These are phyloP conservation scores for Lepidium campestre DNA, from an alignment of 441 rosid species.

Conservation along the genomic window DNA sequence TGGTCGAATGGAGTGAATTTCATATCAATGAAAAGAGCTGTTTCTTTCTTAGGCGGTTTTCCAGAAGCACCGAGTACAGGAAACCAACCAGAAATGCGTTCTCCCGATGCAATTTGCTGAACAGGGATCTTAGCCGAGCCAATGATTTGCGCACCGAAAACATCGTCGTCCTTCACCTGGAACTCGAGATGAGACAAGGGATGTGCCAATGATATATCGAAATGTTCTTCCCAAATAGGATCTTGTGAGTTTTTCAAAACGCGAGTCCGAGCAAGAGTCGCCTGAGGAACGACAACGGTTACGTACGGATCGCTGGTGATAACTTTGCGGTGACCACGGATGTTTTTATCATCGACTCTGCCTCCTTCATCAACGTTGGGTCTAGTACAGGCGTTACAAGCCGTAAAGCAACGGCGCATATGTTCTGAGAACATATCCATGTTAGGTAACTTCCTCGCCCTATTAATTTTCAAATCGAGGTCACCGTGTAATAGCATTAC, in stretches of 20 bases:
- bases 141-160: constrained; percentile 66
- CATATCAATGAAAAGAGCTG: constrained; percentile 51
- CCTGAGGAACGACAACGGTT: constrained; percentile 74
- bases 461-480: constrained; percentile 59
- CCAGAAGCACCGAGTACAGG: constrained; percentile 39
- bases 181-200: constrained; percentile 56
- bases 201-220: constrained; percentile 60
- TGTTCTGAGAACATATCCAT: constrained; percentile 60
- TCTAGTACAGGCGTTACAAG: constrained; percentile 28
- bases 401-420: constrained; percentile 44
- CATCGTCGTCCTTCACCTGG: constrained; percentile 76
- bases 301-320: constrained; percentile 82
- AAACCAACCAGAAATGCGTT: constrained; percentile 49
- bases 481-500: constrained; percentile 64
- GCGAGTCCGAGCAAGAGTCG: constrained; percentile 75
- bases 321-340: constrained; percentile 35
- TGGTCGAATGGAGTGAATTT: constrained; percentile 57
- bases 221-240: constrained; percentile 74
- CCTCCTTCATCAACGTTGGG: background rate
- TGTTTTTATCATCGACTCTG: constrained; percentile 12
- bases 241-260: constrained; percentile 55
- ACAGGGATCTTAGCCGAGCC: constrained; percentile 61
- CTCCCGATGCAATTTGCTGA: constrained; percentile 32
- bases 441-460: constrained; percentile 66
- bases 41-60: constrained; percentile 49